Evolutionary conservation across 2,329 filamentous ascomycete genomes (phyloP), one percentile per base, ranked within the genome.

Genomic region (Macrophomina phaseolina): DNA sequence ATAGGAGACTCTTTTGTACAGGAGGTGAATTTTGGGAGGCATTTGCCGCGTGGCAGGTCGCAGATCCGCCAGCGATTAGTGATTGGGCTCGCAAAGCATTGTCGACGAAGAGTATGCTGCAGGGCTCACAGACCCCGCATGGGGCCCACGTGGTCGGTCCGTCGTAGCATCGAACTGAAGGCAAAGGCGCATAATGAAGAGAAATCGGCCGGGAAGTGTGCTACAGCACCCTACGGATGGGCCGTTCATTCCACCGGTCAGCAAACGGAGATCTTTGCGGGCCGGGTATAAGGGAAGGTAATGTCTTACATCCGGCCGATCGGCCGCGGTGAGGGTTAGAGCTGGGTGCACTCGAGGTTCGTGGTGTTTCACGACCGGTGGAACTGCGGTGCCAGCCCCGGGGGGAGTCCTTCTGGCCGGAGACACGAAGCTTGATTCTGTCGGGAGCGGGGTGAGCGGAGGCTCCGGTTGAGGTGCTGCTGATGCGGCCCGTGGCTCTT

Each of bases 241-340:
- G 16, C n/a, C 12, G 42, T 46, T 46, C 12, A 5, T 14, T 14
- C n/a, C 5, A 28, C 28, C 30, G 42, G 45, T 7, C 23, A 45
- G n/a, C 56, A 18, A 23, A n/a, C 45, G 58, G 58, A 7, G 18
- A 14, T 16, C n/a, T 36, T 4, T 61, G 56, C 56, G 56, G 40
- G 3, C 28, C 45, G 58, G 58, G 18, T 28, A 62, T n/a, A 49
- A 62, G 45, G 42, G 11, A 18, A 14, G 16, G 12, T 4, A 11
- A 12, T 30, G 12, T 16, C 32, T 38, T 62, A 62, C 51, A 28
- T 62, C 58, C 58, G 58, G 58, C 7, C n/a, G 58, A 62, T 49
- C 42, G 42, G 18, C 30, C 45, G 45, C 58, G 58, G 58, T 62
- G 58, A 62, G 58, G 23, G 4, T 12, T 14, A 12, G 14, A 46